Base-by-base conservation (phyloP, 1,284 basidiomycete species). In the Cutaneotrichosporon mucoides region DNA sequence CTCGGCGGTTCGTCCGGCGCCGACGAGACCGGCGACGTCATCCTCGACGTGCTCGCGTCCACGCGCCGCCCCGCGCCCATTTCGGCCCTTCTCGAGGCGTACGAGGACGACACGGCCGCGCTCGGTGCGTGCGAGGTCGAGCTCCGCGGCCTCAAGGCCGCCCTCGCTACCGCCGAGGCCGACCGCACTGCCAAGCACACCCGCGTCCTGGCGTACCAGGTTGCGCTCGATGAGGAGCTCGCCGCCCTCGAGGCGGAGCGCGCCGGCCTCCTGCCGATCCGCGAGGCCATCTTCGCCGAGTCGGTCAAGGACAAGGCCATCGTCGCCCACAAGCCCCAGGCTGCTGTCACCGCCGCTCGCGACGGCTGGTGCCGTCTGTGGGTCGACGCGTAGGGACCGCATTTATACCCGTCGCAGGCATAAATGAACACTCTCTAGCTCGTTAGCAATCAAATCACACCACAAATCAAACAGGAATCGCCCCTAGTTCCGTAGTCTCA, bases 11-110 rank as follows among this genome's bases (percentile, higher is more conserved):
- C 46, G 12, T 13, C 11, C 6, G 46, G 46, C 10, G 8, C 34
- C 33, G 46, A 33, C 13, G 33, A 11, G 34, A 13, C 15, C 33
- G 34, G 46, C 46, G 46, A 48, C 46, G 7, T 6, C 11, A 34
- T 50, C 34, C 49, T 50, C 37, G 49, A 50, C 37, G 35, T 37
- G 5, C 49, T 50, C 9, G 36, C 49, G 8, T 9, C 49, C 4
- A 16, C 49, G n/a, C 49, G 36, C 38, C 49, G 49, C 10, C 38
- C 49, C n/a, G 49, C 49, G n/a, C 49, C 36, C 49, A 50, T 37
- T 34, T 50, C 38, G 36, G 49, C 38, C 7, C 49, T 50, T 12
- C 35, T 48, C 46, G 46, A 48, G 34, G 46, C 46, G 5, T 48
- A 48, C 46, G 46, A 48, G 46, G 46, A 48, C 33, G 46, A 48